Conservation (phyloP, 2,329 filamentous ascomycete genomes). For the Colletotrichum horii region DNA sequence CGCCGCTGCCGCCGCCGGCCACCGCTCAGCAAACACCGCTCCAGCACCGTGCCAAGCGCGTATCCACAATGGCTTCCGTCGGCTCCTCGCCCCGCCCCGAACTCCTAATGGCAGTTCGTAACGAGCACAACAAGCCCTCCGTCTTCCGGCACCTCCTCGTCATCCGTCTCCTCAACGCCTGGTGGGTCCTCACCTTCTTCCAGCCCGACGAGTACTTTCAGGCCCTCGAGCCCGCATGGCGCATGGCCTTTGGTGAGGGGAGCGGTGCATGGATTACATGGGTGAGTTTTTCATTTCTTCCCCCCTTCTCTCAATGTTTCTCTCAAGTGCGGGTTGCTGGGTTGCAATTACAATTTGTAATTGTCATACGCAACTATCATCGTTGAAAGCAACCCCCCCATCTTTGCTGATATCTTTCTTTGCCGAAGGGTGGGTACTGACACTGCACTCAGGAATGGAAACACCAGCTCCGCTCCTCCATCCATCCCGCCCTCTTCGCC, state of each 20-base stretch:
- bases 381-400: not conserved
- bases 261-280: slow-evolving; percentile 94
- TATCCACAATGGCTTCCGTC: slow-evolving; percentile 25
- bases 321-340: not conserved
- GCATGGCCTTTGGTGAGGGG: slow-evolving; percentile 76
- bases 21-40: not conserved
- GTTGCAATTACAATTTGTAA: not conserved
- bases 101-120: slow-evolving; percentile 25
- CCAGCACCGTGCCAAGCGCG: not conserved
- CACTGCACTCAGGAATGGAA: slow-evolving; percentile 81
- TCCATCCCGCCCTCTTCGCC: slow-evolving; percentile 90
- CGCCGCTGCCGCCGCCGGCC: not conserved
- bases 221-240: slow-evolving; percentile 92
- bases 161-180: slow-evolving; percentile 80
- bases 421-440: slow-evolving; percentile 8
- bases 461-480: slow-evolving; percentile 82
- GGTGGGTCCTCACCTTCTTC: slow-evolving; percentile 87
- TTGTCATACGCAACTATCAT: not conserved
- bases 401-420: not conserved
- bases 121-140: slow-evolving; percentile 28
- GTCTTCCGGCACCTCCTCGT: slow-evolving; percentile 54
- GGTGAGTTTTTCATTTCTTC: slow-evolving; percentile 60
- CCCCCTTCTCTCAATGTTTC: not conserved
- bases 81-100: slow-evolving; percentile 22
- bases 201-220: slow-evolving; percentile 99